A percentile compares a stretch with the other conserved stretches of the same genome.
These are phyloP conservation scores for Plectosphaerella sp. DNA, from an alignment of 2,329 filamentous ascomycete genomes.

Conservation along the genomic window DNA sequence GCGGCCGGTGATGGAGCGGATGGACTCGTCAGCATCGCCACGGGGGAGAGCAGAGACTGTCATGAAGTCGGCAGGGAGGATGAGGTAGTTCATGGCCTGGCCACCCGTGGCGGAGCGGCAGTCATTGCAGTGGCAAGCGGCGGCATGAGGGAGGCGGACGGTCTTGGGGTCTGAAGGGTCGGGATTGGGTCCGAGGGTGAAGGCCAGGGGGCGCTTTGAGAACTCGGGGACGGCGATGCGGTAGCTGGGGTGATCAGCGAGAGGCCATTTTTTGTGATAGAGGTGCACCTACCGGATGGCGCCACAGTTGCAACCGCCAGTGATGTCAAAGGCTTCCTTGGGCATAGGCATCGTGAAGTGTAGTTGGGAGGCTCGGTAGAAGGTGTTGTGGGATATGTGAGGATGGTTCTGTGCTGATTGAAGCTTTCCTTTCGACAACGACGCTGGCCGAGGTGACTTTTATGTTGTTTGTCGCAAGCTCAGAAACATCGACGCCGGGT, in stretches of 20 bases:
- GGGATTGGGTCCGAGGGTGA: conserved; percentile 9
- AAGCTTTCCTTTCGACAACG: no score
- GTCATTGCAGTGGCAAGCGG: conserved; percentile 19
- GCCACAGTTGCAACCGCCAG: conserved; percentile 20
- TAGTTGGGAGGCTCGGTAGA: no score
- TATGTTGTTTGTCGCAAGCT: no score
- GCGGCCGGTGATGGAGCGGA: conserved; percentile 1
- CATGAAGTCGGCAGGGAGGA: conserved; percentile 11
- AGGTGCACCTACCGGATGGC: conserved; percentile 10
- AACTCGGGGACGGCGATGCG: conserved; percentile 13
- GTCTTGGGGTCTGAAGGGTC: conserved; percentile 1
- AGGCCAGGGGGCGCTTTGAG: conserved; percentile 7
- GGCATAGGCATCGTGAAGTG: conserved; percentile 15
- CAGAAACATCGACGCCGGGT: no score
- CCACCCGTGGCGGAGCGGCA: conserved; percentile 14
- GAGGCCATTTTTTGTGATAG: background rate
- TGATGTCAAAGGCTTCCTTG: conserved; percentile 14
- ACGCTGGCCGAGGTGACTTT: no score
- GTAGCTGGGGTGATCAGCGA: background rate
- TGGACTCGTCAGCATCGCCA: background rate
- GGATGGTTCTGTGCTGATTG: background rate
- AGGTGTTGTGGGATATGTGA: background rate
- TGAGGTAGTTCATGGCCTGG: background rate
- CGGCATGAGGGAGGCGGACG: conserved; percentile 11
- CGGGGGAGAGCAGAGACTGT: conserved; percentile 15